Evolutionary conservation across 345 rosid species (phyloP).

Genomic region (Gossypium longicalyx): DNA sequence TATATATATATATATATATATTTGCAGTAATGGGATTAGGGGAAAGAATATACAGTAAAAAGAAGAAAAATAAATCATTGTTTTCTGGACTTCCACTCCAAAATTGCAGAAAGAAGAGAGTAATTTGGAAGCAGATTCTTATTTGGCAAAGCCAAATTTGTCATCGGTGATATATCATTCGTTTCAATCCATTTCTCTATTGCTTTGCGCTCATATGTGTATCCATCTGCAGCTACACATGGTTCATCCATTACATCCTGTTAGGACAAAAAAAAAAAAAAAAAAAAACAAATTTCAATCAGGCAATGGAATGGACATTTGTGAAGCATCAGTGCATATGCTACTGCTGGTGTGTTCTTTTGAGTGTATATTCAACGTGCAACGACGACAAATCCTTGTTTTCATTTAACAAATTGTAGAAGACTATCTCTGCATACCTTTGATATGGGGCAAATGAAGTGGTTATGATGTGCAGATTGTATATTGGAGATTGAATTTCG

Average conservation of each 20-base stretch:
- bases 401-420: not conserved
- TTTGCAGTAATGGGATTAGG: not conserved
- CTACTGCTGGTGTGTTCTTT: not conserved
- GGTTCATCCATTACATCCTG: slow-evolving; percentile 85
- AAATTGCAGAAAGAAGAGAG: slow-evolving; percentile 57
- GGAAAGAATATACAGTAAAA: not conserved
- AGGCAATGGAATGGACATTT: not conserved
- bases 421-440: slow-evolving; percentile 39
- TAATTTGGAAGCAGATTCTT: slow-evolving; percentile 63
- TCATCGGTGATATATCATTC: slow-evolving; percentile 61
- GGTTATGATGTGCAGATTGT: slow-evolving; percentile 40
- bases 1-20: not conserved
- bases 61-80: slow-evolving; percentile 7
- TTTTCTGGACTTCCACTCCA: slow-evolving; percentile 54
- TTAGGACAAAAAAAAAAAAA: not conserved
- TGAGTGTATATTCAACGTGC: not conserved
- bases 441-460: slow-evolving; percentile 73
- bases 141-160: slow-evolving; percentile 41
- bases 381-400: not conserved
- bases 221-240: slow-evolving; percentile 86
- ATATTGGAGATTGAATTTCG: slow-evolving; percentile 18
- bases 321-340: not conserved
- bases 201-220: slow-evolving; percentile 68
- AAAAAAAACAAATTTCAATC: not conserved
- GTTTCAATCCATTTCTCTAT: slow-evolving; percentile 65